Conservation (phyloP, 352 stramenopile genomes). For the Phytophthora sansomeana region DNA sequence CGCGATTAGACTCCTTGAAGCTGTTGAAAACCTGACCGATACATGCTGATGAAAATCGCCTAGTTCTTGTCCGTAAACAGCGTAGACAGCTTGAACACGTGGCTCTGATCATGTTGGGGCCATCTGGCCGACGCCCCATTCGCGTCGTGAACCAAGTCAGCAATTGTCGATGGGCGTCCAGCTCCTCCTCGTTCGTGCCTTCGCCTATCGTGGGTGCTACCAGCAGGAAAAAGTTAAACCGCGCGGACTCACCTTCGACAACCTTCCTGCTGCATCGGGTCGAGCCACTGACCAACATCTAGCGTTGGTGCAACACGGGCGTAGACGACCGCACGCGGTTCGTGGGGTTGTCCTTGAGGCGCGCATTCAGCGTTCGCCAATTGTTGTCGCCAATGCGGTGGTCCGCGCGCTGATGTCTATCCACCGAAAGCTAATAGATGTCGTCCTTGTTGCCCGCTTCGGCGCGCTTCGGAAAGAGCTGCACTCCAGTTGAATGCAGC, state of each 20-base stretch:
- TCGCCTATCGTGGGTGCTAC: constrained; percentile 27
- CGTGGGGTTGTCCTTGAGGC: constrained; percentile 18
- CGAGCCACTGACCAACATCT: neutral
- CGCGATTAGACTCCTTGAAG: too few species aligned
- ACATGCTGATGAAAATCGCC: neutral
- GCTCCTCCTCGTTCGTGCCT: constrained; percentile 32
- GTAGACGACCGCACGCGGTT: constrained; percentile 3
- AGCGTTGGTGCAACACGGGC: neutral
- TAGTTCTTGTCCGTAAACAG: constrained; percentile 25
- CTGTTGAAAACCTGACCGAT: neutral
- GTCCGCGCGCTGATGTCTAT: constrained; percentile 21
- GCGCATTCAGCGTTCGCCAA: constrained; percentile 19
- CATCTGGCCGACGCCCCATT: constrained; percentile 19
- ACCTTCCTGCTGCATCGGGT: constrained; percentile 11
- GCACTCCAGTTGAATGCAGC: constrained; percentile 2
- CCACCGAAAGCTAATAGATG: constrained; percentile 5
- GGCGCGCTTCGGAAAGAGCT: constrained; percentile 8
- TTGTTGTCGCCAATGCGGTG: constrained; percentile 15
- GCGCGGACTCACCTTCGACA: constrained; percentile 12
- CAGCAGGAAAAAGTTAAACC: neutral
- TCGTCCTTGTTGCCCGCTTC: constrained; percentile 4
- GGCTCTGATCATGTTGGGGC: too few species aligned
- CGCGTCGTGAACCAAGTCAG: constrained; percentile 11
- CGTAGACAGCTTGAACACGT: constrained; percentile 18
- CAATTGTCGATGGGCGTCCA: constrained; percentile 17